These are phyloP conservation scores for Globisporangium irregulare DNA, from an alignment of 352 stramenopile species.

Conservation along the genomic window DNA sequence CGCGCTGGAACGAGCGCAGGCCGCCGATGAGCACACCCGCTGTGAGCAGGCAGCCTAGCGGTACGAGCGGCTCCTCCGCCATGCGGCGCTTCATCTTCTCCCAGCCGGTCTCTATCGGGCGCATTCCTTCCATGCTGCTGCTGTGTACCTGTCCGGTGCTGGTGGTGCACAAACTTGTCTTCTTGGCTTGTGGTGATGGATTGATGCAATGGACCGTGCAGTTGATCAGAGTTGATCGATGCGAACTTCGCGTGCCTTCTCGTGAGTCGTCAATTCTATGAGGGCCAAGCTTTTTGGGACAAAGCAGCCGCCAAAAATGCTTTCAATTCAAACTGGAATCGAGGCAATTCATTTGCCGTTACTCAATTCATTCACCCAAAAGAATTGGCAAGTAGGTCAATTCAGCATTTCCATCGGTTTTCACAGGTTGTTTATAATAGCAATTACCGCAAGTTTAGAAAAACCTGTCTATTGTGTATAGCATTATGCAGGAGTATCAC, in stretches of 20 bases:
- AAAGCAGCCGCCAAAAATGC: not conserved
- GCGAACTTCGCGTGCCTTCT: constrained; percentile 5
- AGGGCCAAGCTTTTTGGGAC: not conserved
- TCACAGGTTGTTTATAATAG: not conserved
- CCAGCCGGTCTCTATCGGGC: constrained; percentile 59
- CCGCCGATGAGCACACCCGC: constrained; percentile 58
- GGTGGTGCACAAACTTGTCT: not conserved
- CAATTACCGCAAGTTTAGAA: not conserved
- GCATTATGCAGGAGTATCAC: not conserved
- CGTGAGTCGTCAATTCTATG: constrained; percentile 1
- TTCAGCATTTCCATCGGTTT: not conserved
- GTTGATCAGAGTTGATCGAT: not conserved
- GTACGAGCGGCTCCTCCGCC: constrained; percentile 72
- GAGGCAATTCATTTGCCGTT: constrained; percentile 4
- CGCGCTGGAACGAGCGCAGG: constrained; percentile 61
- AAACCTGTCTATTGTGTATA: not conserved
- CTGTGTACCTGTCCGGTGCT: not conserved
- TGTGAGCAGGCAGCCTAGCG: constrained; percentile 62
- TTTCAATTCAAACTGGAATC: constrained; percentile 9
- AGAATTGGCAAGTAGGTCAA: not conserved
- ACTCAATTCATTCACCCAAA: not conserved
- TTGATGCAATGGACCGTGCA: not conserved
- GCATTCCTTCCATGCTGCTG: constrained; percentile 31
- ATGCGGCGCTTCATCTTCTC: constrained; percentile 82
- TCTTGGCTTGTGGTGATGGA: not conserved